Evolutionary conservation across 2,329 filamentous ascomycete species (phyloP).

Genomic region (Grosmannia huntii): DNA sequence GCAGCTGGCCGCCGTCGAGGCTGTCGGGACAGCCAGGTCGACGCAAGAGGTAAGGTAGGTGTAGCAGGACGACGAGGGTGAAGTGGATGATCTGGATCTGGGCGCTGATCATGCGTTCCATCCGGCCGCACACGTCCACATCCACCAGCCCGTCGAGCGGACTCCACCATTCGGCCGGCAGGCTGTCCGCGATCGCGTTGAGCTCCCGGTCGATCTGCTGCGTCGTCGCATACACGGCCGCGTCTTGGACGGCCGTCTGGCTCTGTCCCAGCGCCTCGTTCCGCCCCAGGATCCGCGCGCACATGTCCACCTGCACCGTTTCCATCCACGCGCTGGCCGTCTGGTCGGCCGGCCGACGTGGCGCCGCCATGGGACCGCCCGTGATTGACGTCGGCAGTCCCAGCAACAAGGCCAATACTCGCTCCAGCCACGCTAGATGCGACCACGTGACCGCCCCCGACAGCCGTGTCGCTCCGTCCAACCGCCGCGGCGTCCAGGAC

Average conservation of each 20-base stretch:
- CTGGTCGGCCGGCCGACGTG: background rate
- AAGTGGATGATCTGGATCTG: constrained; percentile 26
- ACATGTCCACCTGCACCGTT: constrained; percentile 20
- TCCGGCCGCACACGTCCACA: background rate
- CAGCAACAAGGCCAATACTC: constrained; percentile 32
- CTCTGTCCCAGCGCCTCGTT: constrained; percentile 3
- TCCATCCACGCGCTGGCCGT: constrained; percentile 17
- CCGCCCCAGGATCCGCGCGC: constrained; percentile 24
- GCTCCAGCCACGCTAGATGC: constrained; percentile 29
- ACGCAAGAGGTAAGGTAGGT: constrained; percentile 13
- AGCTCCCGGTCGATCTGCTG: constrained; percentile 24
- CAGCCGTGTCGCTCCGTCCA: constrained; percentile 15
- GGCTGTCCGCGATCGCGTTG: constrained; percentile 19
- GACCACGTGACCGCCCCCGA: constrained; percentile 30
- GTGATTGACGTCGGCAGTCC: constrained; percentile 15
- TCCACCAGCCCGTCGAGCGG: background rate
- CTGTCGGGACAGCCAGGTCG: background rate
- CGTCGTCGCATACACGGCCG: constrained; percentile 16
- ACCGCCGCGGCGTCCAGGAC: background rate
- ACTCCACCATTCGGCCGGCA: constrained; percentile 30
- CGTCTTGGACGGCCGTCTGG: no score
- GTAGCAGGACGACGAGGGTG: constrained; percentile 27
- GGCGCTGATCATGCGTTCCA: constrained; percentile 6
- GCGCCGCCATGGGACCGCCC: background rate
- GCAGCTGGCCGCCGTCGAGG: constrained; percentile 5